phyloP scores from a whole-genome alignment of 371 early-diverging fungal species.

The Thermomucor indicae-seudaticae region DNA sequence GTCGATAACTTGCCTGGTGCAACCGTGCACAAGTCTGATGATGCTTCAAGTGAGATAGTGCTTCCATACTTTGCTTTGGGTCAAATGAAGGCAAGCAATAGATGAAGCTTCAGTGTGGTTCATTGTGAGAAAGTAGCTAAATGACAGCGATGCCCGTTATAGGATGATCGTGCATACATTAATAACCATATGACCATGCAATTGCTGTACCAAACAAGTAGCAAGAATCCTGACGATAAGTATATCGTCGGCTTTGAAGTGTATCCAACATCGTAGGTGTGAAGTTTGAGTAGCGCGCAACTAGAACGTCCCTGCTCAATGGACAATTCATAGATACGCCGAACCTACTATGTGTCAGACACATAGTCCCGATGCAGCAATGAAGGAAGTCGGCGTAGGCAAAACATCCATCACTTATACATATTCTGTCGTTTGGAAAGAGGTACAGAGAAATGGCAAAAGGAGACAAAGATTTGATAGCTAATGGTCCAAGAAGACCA shows the following conservation, averaged over 20 bases:
- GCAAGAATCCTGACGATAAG: constrained; percentile 22
- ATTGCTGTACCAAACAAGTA: constrained; percentile 47
- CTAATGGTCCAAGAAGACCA: constrained; percentile 21
- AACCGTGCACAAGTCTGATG: constrained; percentile 8
- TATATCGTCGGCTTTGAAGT: constrained; percentile 64
- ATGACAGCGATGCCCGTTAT: too few relatives aligned
- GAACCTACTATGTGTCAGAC: constrained; percentile 23
- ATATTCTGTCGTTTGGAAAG: constrained; percentile 59
- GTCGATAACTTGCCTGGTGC: constrained; percentile 58
- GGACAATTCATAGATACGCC: constrained; percentile 12
- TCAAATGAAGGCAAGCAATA: constrained; percentile 1
- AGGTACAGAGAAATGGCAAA: too few relatives aligned
- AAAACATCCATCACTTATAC: constrained; percentile 43
- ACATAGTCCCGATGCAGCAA: constrained; percentile 11
- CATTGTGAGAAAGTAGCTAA: too few relatives aligned
- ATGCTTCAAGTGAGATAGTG: constrained; percentile 1
- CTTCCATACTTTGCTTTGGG: constrained; percentile 12
- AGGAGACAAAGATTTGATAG: not conserved
- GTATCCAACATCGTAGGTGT: constrained; percentile 47
- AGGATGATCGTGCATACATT: constrained; percentile 35
- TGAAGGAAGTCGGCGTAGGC: constrained; percentile 32
- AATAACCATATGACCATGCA: constrained; percentile 56
- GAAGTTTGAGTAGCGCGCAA: not conserved
- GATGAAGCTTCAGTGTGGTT: not conserved
- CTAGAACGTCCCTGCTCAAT: not conserved